A percentile compares a stretch with the other conserved stretches of the same genome.
phyloP scores from a whole-genome alignment of 129 eudicot species.

The Gnaphalium uliginosum region DNA sequence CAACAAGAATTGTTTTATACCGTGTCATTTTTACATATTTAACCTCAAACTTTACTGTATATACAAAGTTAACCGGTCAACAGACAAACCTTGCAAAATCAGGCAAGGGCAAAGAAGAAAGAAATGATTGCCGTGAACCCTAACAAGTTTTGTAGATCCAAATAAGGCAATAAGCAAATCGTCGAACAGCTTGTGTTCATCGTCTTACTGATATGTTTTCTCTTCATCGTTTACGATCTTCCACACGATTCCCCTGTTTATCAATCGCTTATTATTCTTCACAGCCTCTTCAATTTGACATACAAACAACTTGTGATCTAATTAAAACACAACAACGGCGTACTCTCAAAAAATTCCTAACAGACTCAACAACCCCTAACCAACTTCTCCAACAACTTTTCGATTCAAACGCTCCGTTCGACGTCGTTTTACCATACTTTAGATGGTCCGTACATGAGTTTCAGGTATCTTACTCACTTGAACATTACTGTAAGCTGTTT shows the following conservation, averaged over 20 bases:
- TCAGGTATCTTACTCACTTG: constrained; percentile 44
- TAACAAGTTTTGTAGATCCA: too few species aligned
- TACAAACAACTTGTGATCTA: constrained; percentile 34
- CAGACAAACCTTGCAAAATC: neutral
- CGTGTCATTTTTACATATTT: too few species aligned
- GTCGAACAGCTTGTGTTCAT: neutral
- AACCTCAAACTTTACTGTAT: neutral
- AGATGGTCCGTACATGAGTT: constrained; percentile 52
- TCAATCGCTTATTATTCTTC: constrained; percentile 12
- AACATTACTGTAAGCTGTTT: constrained; percentile 44
- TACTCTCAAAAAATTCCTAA: constrained; percentile 32
- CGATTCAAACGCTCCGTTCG: constrained; percentile 38
- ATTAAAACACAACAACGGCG: constrained; percentile 62
- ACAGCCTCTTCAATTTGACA: constrained; percentile 27
- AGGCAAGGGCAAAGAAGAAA: neutral
- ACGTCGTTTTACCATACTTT: constrained; percentile 47
- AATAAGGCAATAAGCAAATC: neutral
- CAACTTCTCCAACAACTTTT: constrained; percentile 36
- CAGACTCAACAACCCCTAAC: constrained; percentile 37
- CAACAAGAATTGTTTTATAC: too few species aligned
- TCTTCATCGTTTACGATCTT: constrained; percentile 16
- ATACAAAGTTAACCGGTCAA: neutral
- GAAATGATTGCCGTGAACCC: neutral
- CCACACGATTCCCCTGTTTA: constrained; percentile 4
- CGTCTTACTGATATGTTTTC: neutral